phyloP scores from a whole-genome alignment of 495 filamentous ascomycete genomes.

The Aspergillus ellipticus region DNA sequence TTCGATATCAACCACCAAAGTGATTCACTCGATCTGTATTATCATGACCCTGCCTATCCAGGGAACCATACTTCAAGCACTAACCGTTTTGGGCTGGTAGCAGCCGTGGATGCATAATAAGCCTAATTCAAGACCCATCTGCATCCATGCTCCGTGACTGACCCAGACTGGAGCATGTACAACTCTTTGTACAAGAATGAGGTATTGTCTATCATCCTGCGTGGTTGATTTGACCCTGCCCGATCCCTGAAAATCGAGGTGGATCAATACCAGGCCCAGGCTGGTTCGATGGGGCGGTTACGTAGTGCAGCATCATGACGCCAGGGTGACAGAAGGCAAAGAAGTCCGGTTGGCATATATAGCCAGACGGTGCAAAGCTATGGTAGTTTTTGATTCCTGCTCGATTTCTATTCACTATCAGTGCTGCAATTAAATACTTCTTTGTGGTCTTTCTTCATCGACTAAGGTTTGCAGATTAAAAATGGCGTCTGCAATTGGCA shows the following conservation, averaged over 20 bases:
- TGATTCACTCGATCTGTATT: no score
- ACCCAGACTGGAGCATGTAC: no score
- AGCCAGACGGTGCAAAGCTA: not conserved
- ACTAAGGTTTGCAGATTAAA: not conserved
- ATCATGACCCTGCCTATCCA: no score
- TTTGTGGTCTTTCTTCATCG: not conserved
- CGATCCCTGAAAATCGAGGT: not conserved
- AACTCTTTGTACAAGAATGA: no score
- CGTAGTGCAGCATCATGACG: constrained; percentile 19
- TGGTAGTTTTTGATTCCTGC: not conserved
- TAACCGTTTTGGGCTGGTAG: not conserved
- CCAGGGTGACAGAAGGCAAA: constrained; percentile 14
- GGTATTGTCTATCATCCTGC: no score
- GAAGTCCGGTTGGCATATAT: not conserved
- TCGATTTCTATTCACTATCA: not conserved
- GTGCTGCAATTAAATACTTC: not conserved
- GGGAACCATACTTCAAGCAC: not conserved
- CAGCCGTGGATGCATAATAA: not conserved
- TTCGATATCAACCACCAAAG: not conserved
- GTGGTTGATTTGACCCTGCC: no score
- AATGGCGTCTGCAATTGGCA: constrained; percentile 24
- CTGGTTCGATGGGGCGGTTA: not conserved
- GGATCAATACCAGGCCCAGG: not conserved
- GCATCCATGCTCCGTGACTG: no score
- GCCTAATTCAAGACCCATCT: not conserved